These are phyloP conservation scores for Chenopodium formosanum DNA, from an alignment of 148 eudicot genomes.

Conservation along the genomic window DNA sequence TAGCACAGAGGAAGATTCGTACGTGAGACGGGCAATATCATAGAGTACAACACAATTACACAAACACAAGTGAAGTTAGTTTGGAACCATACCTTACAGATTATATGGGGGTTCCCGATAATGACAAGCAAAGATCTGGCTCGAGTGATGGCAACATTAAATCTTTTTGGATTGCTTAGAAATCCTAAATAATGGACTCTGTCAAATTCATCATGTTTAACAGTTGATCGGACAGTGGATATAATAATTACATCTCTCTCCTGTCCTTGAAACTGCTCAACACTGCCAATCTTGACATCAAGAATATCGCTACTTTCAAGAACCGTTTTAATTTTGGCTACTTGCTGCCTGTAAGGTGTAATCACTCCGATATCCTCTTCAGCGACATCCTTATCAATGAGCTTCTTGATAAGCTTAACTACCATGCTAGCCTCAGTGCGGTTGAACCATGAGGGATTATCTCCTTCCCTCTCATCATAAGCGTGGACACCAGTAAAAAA, in stretches of 20 bases:
- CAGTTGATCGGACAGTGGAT: conserved; percentile 90
- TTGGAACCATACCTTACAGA: conserved; percentile 60
- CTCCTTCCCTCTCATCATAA: conserved; percentile 89
- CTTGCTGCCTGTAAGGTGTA: conserved; percentile 93
- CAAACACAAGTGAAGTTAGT: neutral
- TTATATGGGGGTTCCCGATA: conserved; percentile 90
- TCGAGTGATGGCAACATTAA: conserved; percentile 90
- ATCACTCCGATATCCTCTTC: conserved; percentile 79
- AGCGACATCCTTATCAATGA: conserved; percentile 36
- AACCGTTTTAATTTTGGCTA: conserved; percentile 58
- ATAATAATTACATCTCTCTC: conserved; percentile 75
- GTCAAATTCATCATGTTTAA: conserved; percentile 82
- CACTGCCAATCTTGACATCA: conserved; percentile 80
- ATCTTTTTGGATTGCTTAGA: conserved; percentile 86
- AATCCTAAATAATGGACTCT: conserved; percentile 71
- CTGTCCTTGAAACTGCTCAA: conserved; percentile 97
- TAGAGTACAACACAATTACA: neutral
- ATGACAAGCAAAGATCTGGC: conserved; percentile 86
- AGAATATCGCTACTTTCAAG: conserved; percentile 45
- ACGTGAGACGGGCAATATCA: neutral
- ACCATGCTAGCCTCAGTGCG: conserved; percentile 91
- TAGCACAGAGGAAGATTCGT: neutral
- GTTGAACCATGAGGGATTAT: conserved; percentile 96
- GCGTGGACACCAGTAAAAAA: conserved; percentile 87
- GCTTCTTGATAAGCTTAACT: conserved; percentile 54